Conservation (phyloP, 2,329 filamentous ascomycete species). For the Dactylellina sp. region DNA sequence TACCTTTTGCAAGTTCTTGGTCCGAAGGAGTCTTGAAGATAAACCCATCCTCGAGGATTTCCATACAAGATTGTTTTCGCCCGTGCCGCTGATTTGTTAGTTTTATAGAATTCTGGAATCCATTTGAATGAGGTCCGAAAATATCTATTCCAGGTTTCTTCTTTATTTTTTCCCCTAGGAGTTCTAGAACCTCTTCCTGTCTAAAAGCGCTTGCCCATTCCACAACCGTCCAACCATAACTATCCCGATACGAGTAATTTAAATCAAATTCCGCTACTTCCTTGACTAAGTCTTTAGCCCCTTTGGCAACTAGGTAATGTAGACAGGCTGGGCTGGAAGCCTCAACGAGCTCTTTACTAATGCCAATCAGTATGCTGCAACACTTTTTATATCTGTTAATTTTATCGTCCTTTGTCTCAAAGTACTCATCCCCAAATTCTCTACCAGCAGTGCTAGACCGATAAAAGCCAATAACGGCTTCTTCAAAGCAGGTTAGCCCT, state of each 20-base stretch:
- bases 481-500: conserved; percentile 16
- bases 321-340: conserved; percentile 22
- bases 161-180: background rate
- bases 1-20: background rate
- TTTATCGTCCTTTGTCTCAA: conserved; percentile 15
- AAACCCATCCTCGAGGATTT: conserved; percentile 9
- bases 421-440: background rate
- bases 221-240: conserved; percentile 24
- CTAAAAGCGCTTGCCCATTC: conserved; percentile 25
- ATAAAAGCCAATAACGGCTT: conserved; percentile 21
- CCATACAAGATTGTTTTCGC: background rate
- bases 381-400: conserved; percentile 19
- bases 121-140: background rate
- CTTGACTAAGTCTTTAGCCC: conserved; percentile 5
- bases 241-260: conserved; percentile 8
- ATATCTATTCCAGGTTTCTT: background rate
- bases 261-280: conserved; percentile 4
- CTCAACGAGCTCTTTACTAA: conserved; percentile 17
- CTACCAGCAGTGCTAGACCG: background rate
- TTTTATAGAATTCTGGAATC: background rate
- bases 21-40: background rate
- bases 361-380: conserved; percentile 2
- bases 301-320: conserved; percentile 27
- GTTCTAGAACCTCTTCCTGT: conserved; percentile 7
- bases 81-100: conserved; percentile 7